Evolutionary conservation across 306 rosid species (phyloP).

Genomic region (Pterocarpus macrocarpus): DNA sequence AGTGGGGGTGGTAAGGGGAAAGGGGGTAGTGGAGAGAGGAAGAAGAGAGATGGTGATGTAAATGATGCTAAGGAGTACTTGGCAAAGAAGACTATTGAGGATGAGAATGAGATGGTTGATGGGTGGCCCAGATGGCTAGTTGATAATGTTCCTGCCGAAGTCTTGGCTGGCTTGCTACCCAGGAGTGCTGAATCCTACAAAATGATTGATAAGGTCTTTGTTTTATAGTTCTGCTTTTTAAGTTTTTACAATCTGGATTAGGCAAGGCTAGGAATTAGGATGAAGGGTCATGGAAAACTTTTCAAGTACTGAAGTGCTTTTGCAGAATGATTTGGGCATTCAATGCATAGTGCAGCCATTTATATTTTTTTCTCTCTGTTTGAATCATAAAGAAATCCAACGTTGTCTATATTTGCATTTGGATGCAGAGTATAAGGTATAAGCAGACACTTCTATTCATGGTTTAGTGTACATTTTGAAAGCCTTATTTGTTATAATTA

Average conservation of each 20-base stretch:
- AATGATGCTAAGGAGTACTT: slow-evolving; percentile 37
- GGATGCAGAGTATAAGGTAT: slow-evolving; percentile 3
- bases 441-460: slow-evolving; percentile 5
- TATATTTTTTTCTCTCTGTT: slow-evolving; percentile 30
- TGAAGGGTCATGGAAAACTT: neutral
- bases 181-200: slow-evolving; percentile 81
- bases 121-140: slow-evolving; percentile 59
- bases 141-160: slow-evolving; percentile 51
- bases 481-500: slow-evolving; percentile 6
- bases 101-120: slow-evolving; percentile 48
- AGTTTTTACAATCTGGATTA: slow-evolving; percentile 19
- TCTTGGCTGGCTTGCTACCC: slow-evolving; percentile 69
- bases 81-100: slow-evolving; percentile 38
- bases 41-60: slow-evolving; percentile 41
- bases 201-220: slow-evolving; percentile 77
- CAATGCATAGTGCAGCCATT: neutral
- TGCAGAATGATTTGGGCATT: slow-evolving; percentile 24
- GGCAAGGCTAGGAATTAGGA: neutral
- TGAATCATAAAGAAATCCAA: slow-evolving; percentile 20
- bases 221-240: neutral
- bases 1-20: slow-evolving; percentile 30
- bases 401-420: slow-evolving; percentile 14
- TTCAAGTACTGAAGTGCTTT: neutral
- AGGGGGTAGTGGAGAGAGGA: slow-evolving; percentile 26
- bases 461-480: slow-evolving; percentile 19